phyloP scores from a whole-genome alignment of 805 yeast species.

The Starmerella davenportii region DNA sequence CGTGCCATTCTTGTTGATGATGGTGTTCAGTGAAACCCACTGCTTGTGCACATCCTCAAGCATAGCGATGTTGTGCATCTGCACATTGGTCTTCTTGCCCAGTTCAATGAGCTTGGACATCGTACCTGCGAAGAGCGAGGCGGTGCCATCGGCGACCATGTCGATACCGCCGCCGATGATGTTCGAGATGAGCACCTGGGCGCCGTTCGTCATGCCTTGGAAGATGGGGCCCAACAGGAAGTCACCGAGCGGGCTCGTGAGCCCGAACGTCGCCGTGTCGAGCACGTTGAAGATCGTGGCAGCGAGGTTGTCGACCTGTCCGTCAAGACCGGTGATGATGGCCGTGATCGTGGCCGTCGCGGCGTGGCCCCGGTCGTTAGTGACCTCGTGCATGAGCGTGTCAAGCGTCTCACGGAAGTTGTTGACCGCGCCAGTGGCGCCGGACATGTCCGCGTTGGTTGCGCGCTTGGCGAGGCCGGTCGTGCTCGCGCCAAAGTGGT shows the following conservation, averaged over 20 bases:
- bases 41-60: constrained; percentile 11
- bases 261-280: constrained; percentile 13
- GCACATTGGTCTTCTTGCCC: constrained; percentile 14
- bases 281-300: constrained; percentile 11
- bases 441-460: constrained; percentile 14
- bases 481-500: not conserved
- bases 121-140: constrained; percentile 12
- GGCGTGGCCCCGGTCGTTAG: constrained; percentile 15
- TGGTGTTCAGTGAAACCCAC: constrained; percentile 1
- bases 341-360: constrained; percentile 14
- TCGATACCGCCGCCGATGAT: constrained; percentile 17
- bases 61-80: constrained; percentile 2
- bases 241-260: constrained; percentile 17
- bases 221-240: constrained; percentile 17
- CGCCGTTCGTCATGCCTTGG: constrained; percentile 22
- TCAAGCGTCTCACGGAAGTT: constrained; percentile 13
- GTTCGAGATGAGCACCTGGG: constrained; percentile 19
- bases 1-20: not conserved
- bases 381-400: constrained; percentile 12
- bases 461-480: not conserved
- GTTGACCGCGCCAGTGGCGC: constrained; percentile 13
- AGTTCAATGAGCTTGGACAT: constrained; percentile 12
- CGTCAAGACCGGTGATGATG: constrained; percentile 21
- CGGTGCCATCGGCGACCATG: constrained; percentile 18
- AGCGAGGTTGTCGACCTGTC: constrained; percentile 21